Conservation (phyloP, 2,329 filamentous ascomycete genomes). For the Arthroderma sp. region DNA sequence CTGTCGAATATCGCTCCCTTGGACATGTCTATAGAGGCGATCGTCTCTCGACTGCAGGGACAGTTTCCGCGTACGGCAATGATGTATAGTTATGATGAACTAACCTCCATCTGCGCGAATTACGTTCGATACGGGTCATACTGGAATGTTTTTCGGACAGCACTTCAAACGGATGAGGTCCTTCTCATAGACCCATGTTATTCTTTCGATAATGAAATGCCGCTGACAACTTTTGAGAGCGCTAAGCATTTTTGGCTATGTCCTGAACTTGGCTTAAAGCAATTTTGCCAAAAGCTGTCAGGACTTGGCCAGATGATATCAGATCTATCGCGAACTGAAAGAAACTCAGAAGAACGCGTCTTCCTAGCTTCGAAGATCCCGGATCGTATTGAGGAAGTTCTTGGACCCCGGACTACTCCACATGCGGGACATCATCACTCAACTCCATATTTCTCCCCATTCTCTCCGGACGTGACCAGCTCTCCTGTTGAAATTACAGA, state of each 20-base stretch:
- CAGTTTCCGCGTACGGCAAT: conserved; percentile 8
- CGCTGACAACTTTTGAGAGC: conserved; percentile 11
- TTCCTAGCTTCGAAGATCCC: conserved; percentile 11
- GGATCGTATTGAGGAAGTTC: conserved; percentile 12
- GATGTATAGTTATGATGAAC: conserved; percentile 10
- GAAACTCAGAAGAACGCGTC: conserved; percentile 8
- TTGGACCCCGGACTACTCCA: conserved; percentile 6
- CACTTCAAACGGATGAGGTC: conserved; percentile 11
- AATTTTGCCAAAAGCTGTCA: conserved; percentile 13
- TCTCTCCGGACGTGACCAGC: conserved; percentile 3
- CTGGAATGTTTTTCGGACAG: conserved; percentile 10
- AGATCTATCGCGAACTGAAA: conserved; percentile 9
- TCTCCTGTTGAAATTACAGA: conserved; percentile 9
- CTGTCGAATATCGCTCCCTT: conserved; percentile 2
- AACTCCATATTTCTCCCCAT: conserved; percentile 4
- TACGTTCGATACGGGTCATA: conserved; percentile 12
- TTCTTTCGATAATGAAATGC: conserved; percentile 11
- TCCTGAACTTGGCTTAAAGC: conserved; percentile 10
- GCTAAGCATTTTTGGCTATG: conserved; percentile 10
- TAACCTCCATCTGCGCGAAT: conserved; percentile 8
- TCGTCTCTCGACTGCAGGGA: conserved; percentile 10
- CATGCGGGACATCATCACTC: conserved; percentile 2
- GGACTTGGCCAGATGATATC: conserved; percentile 13
- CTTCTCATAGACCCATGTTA: conserved; percentile 11
- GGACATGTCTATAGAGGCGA: conserved; percentile 7